A percentile compares a stretch with the other conserved stretches of the same genome.
Evolutionary conservation across 2,329 filamentous ascomycete species (phyloP).

Genomic region (Gaeumannomyces sp.): DNA sequence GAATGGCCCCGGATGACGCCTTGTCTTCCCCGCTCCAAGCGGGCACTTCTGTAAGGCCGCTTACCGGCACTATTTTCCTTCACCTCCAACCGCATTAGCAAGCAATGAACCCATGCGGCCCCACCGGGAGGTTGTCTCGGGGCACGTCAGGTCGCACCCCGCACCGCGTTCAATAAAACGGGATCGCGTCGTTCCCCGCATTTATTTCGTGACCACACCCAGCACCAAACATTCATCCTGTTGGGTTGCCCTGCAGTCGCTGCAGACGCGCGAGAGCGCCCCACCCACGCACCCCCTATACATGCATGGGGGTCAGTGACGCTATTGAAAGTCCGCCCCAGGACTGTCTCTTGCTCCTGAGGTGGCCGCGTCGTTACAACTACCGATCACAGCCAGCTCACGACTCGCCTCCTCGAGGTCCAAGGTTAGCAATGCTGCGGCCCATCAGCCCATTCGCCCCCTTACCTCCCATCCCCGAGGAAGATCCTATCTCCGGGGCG

Average conservation of each 20-base stretch:
- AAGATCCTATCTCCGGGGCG: background rate
- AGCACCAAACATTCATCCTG: background rate
- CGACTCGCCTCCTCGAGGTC: background rate
- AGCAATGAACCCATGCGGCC: background rate
- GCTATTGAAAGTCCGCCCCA: background rate
- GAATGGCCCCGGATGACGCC: background rate
- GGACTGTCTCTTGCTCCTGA: background rate
- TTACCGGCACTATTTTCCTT: too few relatives aligned
- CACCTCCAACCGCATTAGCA: background rate
- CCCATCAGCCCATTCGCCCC: background rate
- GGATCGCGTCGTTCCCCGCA: background rate
- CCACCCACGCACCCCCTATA: too few relatives aligned
- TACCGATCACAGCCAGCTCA: background rate
- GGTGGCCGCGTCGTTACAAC: background rate
- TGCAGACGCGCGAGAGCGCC: too few relatives aligned
- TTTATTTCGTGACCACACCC: background rate
- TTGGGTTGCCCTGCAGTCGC: too few relatives aligned
- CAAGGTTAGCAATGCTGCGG: background rate
- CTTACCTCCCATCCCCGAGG: background rate
- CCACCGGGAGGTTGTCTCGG: background rate
- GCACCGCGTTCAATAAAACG: background rate
- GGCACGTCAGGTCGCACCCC: background rate
- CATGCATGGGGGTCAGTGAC: background rate
- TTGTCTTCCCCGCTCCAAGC: background rate
- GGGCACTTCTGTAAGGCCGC: too few relatives aligned